These are phyloP conservation scores for Inga laurina DNA, from an alignment of 306 rosid genomes.

Conservation along the genomic window DNA sequence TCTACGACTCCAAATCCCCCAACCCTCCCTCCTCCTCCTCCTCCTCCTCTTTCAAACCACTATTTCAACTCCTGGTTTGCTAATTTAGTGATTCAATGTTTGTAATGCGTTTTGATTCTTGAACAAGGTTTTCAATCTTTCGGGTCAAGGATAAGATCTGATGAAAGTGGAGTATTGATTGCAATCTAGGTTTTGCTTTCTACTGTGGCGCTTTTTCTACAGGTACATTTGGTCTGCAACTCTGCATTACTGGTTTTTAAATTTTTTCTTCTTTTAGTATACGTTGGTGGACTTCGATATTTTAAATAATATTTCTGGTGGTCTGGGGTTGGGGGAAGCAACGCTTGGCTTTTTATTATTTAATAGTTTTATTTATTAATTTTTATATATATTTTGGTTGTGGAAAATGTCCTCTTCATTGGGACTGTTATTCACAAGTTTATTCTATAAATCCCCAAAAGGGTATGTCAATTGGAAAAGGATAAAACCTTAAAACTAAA, in stretches of 20 bases:
- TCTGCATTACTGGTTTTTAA: conserved; percentile 35
- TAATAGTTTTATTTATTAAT: background rate
- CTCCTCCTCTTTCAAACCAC: conserved; percentile 51
- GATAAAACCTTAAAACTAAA: background rate
- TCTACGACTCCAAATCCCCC: conserved; percentile 50
- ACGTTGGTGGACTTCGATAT: conserved; percentile 32
- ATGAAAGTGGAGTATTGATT: conserved; percentile 41
- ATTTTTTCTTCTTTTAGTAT: background rate
- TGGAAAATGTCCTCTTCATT: conserved; percentile 38
- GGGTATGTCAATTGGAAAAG: background rate
- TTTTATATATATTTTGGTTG: conserved; percentile 19
- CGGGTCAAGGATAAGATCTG: conserved; percentile 51
- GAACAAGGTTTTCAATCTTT: conserved; percentile 14
- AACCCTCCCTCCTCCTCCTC: conserved; percentile 30
- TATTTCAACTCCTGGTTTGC: conserved; percentile 63
- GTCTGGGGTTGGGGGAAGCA: background rate
- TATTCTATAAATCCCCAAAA: background rate
- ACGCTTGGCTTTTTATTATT: conserved; percentile 15
- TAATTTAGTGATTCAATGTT: background rate
- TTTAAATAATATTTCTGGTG: conserved; percentile 30
- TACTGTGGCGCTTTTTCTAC: conserved; percentile 35
- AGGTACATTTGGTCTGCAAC: conserved; percentile 42
- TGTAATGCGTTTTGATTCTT: conserved; percentile 30
- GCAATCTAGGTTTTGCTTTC: conserved; percentile 40
- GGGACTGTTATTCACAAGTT: conserved; percentile 33